Base-by-base conservation (phyloP, 371 early-diverging fungal genomes). In the Mucor irregularis region DNA sequence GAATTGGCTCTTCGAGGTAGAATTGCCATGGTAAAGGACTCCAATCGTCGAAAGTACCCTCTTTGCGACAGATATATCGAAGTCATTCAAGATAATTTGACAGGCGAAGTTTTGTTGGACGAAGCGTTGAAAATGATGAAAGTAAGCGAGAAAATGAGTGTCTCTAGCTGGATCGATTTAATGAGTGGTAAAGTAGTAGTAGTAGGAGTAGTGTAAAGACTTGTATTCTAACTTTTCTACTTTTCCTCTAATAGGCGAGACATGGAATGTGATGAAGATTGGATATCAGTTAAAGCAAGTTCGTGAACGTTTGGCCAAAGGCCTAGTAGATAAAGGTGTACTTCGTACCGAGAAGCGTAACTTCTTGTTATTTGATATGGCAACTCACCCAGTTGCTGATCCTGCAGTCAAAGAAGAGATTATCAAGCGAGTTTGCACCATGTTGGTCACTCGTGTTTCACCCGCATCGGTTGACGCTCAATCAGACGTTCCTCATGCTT, bases 201-300 rank as follows among this genome's bases (percentile, higher is more conserved):
- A 42, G n/a, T n/a, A n/a, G n/a, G n/a, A n/a, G n/a, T n/a, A n/a
- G n/a, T n/a, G n/a, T n/a, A n/a, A 42, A 6, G 16, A 8, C 14
- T 7, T 21, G 22, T 22, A 38, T 38, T 38, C 16, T 21, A 16
- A 14, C 2, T 4, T 29, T 8, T 24, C 4, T 42, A 10, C 28
- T 44, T 1, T n/a, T n/a, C n/a, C n/a, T n/a, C n/a, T n/a, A n/a
- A n/a, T 56, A 93, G 95, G 98, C 49, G 98, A 97, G 77, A 97
- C 98, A 11, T 97, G 98, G 98, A 97, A 96, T 78, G 83, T 96
- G 7, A 85, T 90, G 81, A 96, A 94, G 69, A 90, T 96, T 62
- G 92, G 92, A 52, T 97, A 95, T 76, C 98, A 97, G 71, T 80
- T 97, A 26, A 96, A 96, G 67, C 97, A 97, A 79, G 98, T 97